phyloP scores from a whole-genome alignment of 2,329 filamentous ascomycete species.

The Aquanectria penicillioides region DNA sequence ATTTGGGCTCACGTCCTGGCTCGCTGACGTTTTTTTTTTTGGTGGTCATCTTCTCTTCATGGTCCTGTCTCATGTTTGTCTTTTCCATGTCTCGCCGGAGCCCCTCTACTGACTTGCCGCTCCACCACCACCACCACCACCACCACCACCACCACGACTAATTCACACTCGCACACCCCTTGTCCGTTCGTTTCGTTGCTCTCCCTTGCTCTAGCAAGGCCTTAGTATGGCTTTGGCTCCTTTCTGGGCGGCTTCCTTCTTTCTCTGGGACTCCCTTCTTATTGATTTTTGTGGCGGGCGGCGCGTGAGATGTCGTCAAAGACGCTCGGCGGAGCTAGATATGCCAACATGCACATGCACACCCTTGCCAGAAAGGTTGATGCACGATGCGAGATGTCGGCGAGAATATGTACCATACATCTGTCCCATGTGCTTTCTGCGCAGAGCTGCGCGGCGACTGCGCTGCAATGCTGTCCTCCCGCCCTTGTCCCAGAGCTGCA shows the following conservation, averaged over 20 bases:
- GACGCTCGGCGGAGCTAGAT: neutral
- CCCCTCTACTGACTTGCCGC: neutral
- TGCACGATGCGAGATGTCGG: slow-evolving; percentile 16
- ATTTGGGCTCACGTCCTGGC: neutral
- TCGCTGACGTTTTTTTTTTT: neutral
- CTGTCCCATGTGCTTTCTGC: neutral
- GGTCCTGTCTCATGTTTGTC: slow-evolving; percentile 5
- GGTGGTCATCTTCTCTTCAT: slow-evolving; percentile 1
- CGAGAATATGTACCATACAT: neutral
- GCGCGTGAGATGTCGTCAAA: slow-evolving; percentile 8
- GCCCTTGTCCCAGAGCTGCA: slow-evolving; percentile 2
- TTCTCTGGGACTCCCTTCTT: neutral
- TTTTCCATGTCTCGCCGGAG: slow-evolving; percentile 16
- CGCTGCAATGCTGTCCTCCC: slow-evolving; percentile 1
- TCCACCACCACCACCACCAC: neutral
- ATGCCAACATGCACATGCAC: neutral
- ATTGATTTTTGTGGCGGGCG: slow-evolving; percentile 9
- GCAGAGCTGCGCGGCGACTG: no score
- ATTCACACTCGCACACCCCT: no score
- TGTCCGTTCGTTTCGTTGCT: slow-evolving; percentile 18
- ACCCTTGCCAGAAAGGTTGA: neutral
- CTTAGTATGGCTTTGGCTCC: neutral
- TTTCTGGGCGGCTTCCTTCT: neutral
- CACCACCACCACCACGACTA: neutral
- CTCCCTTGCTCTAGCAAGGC: slow-evolving; percentile 12